Evolutionary conservation across 2,329 filamentous ascomycete genomes (phyloP).

Genomic region (Achaetomium macrosporum): DNA sequence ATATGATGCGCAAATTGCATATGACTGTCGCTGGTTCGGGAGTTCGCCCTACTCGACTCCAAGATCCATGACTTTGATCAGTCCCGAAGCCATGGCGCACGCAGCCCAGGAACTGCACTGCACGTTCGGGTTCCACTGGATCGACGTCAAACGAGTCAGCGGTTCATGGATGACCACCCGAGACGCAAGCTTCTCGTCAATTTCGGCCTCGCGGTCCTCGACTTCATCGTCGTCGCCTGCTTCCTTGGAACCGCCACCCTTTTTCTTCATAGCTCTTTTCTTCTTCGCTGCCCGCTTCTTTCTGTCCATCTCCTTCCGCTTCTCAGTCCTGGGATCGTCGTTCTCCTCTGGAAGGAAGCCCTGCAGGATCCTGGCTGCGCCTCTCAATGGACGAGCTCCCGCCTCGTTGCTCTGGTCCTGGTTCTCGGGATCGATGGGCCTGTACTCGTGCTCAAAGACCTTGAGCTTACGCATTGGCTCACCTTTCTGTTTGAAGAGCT

Average conservation of each 20-base stretch:
- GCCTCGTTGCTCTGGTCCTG: slow-evolving; percentile 8
- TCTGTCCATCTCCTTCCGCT: slow-evolving; percentile 30
- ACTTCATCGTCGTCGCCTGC: slow-evolving; percentile 6
- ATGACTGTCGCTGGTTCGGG: too few species aligned
- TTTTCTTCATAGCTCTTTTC: slow-evolving; percentile 22
- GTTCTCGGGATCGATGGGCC: slow-evolving; percentile 16
- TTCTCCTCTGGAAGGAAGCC: slow-evolving; percentile 48
- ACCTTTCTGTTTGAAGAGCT: slow-evolving; percentile 38
- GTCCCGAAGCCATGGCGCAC: slow-evolving; percentile 58
- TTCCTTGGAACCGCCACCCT: slow-evolving; percentile 18
- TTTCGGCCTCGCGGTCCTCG: slow-evolving; percentile 19
- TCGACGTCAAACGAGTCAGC: slow-evolving; percentile 53
- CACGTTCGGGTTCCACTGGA: slow-evolving; percentile 64
- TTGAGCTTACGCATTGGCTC: slow-evolving; percentile 36
- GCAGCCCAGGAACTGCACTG: slow-evolving; percentile 63
- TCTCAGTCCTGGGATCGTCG: slow-evolving; percentile 38
- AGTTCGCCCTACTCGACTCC: slow-evolving; percentile 38
- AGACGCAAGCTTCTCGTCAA: slow-evolving; percentile 29
- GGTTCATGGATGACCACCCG: slow-evolving; percentile 55
- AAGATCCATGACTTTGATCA: slow-evolving; percentile 62
- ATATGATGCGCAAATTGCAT: background rate
- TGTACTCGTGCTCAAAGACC: slow-evolving; percentile 51
- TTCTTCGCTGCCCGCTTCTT: slow-evolving; percentile 26
- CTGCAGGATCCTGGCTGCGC: slow-evolving; percentile 45
- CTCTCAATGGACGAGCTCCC: slow-evolving; percentile 29